Evolutionary conservation across 805 yeast genomes (phyloP).

Genomic region (Zygoascus tannicola): DNA sequence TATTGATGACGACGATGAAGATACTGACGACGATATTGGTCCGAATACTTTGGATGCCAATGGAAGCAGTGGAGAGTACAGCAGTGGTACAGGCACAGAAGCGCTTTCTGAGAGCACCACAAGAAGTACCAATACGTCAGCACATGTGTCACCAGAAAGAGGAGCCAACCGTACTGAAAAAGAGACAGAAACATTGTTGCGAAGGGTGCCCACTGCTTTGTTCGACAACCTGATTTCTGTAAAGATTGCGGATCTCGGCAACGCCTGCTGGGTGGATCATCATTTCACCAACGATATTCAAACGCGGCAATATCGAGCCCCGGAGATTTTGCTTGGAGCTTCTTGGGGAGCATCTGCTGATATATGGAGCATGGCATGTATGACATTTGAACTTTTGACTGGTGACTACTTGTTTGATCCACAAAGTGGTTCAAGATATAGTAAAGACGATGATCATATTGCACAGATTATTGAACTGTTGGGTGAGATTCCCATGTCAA

Average conservation of each 20-base stretch:
- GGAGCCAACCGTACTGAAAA: not conserved
- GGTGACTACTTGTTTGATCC: constrained; percentile 96
- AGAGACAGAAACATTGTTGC: not conserved
- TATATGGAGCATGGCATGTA: constrained; percentile 92
- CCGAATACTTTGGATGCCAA: not conserved
- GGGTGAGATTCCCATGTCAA: constrained; percentile 54
- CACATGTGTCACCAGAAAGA: not conserved
- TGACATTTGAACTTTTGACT: constrained; percentile 81
- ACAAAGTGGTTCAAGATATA: constrained; percentile 43
- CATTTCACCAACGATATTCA: constrained; percentile 87
- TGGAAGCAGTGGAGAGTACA: not conserved
- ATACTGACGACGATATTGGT: constrained; percentile 3
- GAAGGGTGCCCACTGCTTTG: constrained; percentile 14
- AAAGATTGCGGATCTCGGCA: constrained; percentile 89
- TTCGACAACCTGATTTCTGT: constrained; percentile 53
- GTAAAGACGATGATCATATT: constrained; percentile 90
- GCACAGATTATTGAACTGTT: constrained; percentile 87
- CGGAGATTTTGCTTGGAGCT: constrained; percentile 73
- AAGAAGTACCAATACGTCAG: not conserved
- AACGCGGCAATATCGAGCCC: constrained; percentile 87
- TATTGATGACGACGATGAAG: constrained; percentile 5
- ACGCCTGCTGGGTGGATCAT: constrained; percentile 72
- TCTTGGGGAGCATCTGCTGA: constrained; percentile 95
- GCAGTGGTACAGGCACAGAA: not conserved
- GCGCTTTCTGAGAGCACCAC: not conserved